Evolutionary conservation across 345 rosid genomes (phyloP).

Genomic region (Erodium maritimum): DNA sequence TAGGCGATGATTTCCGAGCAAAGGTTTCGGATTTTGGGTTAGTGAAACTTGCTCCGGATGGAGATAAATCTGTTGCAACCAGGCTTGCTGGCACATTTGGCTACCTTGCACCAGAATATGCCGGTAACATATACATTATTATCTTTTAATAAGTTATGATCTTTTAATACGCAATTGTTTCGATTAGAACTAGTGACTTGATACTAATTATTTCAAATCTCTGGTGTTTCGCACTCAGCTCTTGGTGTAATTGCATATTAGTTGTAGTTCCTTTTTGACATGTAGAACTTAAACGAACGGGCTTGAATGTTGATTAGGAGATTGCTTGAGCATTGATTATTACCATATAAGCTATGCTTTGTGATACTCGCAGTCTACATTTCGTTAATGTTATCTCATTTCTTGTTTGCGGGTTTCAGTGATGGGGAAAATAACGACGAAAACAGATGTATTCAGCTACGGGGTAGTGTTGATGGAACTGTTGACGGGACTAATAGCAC

Average conservation of each 20-base stretch:
- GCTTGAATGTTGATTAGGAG: too few relatives aligned
- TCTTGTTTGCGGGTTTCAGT: constrained; percentile 16
- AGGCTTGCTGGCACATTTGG: constrained; percentile 52
- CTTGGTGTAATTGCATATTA: too few relatives aligned
- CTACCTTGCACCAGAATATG: constrained; percentile 55
- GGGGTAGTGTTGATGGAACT: constrained; percentile 46
- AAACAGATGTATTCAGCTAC: constrained; percentile 37
- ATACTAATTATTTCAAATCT: too few relatives aligned
- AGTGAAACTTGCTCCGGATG: constrained; percentile 42
- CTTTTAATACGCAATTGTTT: too few relatives aligned
- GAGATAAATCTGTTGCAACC: constrained; percentile 35
- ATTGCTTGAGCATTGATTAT: not conserved
- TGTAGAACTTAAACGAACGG: too few relatives aligned
- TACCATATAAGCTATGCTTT: too few relatives aligned
- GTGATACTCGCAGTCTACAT: not conserved
- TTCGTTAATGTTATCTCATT: not conserved
- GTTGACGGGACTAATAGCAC: constrained; percentile 35
- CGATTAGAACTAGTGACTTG: not conserved
- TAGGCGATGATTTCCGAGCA: constrained; percentile 34
- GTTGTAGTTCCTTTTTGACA: too few relatives aligned
- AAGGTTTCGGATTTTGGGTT: constrained; percentile 52
- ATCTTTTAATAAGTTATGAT: too few relatives aligned
- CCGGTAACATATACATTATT: constrained; percentile 35
- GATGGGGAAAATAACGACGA: constrained; percentile 45
- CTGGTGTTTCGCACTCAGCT: too few relatives aligned